Evolutionary conservation across 2,329 filamentous ascomycete genomes (phyloP), one percentile per base, ranked within the genome.

Genomic region (Alternaria brassicicola): DNA sequence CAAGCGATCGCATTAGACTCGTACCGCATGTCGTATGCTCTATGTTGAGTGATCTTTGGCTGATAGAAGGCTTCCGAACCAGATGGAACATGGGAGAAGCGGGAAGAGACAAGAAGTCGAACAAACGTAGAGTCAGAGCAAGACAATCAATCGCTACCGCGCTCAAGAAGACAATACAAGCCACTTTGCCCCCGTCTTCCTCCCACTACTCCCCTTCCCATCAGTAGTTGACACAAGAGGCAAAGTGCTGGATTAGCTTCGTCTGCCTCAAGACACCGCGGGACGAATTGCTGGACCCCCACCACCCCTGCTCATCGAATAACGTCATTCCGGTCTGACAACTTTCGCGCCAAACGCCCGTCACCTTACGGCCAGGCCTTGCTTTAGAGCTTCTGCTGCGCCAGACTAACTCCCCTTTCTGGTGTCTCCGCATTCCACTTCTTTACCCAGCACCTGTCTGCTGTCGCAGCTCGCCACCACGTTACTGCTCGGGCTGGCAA

Each of bases 311-410:
- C 57, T 62, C 57, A 53, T 39, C 51, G 51, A 62, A 64, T 60
- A 70, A 73, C 70, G 72, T 74, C 71, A 75, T 71, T 59, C 54
- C 36, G 39, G 38, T 38, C 61, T 50, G 48, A 57, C 52, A 62
- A 59, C 54, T 65, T 39, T 21, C 38, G 41, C 56, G 41, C 52
- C 39, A 28, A 45, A 38, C 42, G 28, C n/a, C 52, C 38, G 46
- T 47, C 38, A 50, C 49, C 51, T 46, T 28, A 35, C 66, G 63
- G 63, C 64, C 64, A 62, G 59, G 53, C 63, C 49, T 57, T 57
- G 61, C 52, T 28, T 56, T 41, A 36, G 26, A 47, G 30, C 41
- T 30, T 49, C 33, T 49, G 54, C 38, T 23, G 28, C 52, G 10
- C 36, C 45, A 39, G 26, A 39, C 45, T 19, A 39, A n/a, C n/a